These are phyloP conservation scores for Trametes gibbosa DNA, from an alignment of 768 basidiomycete genomes.

Conservation along the genomic window DNA sequence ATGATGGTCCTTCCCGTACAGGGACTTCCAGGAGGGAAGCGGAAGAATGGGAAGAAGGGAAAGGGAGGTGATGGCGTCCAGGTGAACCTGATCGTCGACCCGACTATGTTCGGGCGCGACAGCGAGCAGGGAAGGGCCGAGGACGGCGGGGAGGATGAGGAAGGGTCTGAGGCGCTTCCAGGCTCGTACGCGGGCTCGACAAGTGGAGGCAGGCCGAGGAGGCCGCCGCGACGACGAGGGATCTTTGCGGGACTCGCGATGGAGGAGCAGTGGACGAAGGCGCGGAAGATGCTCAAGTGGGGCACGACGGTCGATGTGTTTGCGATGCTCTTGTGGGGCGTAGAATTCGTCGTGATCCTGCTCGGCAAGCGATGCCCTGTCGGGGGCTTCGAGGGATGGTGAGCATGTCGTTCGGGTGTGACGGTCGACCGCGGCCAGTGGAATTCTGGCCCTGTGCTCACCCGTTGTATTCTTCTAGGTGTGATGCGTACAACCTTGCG, in stretches of 20 bases:
- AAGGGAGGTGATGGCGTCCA: slow-evolving; percentile 49
- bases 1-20: slow-evolving; percentile 67
- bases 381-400: slow-evolving; percentile 65
- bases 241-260: slow-evolving; percentile 60
- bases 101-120: slow-evolving; percentile 46
- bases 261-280: slow-evolving; percentile 61
- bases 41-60: slow-evolving; percentile 41
- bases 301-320: slow-evolving; percentile 48
- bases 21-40: slow-evolving; percentile 44
- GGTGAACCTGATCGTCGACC: slow-evolving; percentile 73
- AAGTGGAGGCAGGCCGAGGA: slow-evolving; percentile 28
- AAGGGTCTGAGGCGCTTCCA: slow-evolving; percentile 36
- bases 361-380: slow-evolving; percentile 62
- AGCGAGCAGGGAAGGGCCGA: slow-evolving; percentile 32
- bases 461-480: slow-evolving; percentile 41
- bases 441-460: slow-evolving; percentile 3
- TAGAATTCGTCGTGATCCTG: slow-evolving; percentile 56
- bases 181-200: slow-evolving; percentile 21
- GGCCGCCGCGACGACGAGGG: slow-evolving; percentile 41
- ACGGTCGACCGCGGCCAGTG: too few relatives aligned
- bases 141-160: slow-evolving; percentile 37
- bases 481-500: slow-evolving; percentile 68
- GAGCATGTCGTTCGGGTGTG: slow-evolving; percentile 24
- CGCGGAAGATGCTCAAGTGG: slow-evolving; percentile 53
- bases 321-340: slow-evolving; percentile 53